Evolutionary conservation across 805 yeast species (phyloP).

Genomic region (Candida takata): DNA sequence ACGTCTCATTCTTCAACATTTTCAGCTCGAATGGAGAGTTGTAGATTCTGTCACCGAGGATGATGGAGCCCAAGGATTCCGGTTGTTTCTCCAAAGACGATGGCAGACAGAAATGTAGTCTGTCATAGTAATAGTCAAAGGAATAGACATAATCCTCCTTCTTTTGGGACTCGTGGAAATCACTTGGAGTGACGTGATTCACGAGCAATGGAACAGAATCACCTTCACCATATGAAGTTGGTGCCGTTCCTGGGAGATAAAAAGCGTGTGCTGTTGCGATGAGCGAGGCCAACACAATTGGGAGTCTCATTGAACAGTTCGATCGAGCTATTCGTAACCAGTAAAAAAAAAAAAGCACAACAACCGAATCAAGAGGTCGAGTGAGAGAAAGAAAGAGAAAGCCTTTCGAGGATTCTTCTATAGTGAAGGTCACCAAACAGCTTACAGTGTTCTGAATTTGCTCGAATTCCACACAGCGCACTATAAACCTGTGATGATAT

Average conservation of each 20-base stretch:
- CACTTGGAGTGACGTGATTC: conserved; percentile 83
- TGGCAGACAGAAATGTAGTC: conserved; percentile 82
- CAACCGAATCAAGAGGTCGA: too few species aligned
- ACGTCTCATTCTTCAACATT: conserved; percentile 67
- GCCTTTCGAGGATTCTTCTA: too few species aligned
- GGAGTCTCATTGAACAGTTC: neutral
- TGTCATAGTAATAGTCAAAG: conserved; percentile 76
- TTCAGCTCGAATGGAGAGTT: conserved; percentile 80
- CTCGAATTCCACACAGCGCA: too few species aligned
- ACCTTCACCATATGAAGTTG: conserved; percentile 73
- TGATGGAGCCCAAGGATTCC: conserved; percentile 86
- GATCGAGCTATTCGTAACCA: too few species aligned
- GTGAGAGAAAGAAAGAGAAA: too few species aligned
- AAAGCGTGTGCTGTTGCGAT: conserved; percentile 40
- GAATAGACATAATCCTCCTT: conserved; percentile 57
- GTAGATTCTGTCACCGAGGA: conserved; percentile 93
- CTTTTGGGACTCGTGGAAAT: conserved; percentile 32
- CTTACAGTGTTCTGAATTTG: too few species aligned
- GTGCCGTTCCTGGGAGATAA: conserved; percentile 94
- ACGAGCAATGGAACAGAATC: conserved; percentile 75
- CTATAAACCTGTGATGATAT: too few species aligned
- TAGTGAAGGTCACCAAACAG: too few species aligned
- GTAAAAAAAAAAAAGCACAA: too few species aligned
- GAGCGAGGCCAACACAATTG: conserved; percentile 6
- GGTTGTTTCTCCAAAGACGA: conserved; percentile 48